Percentiles rank a stretch among this genome's conserved stretches.
These are phyloP conservation scores for Diaporthe amygdali DNA, from an alignment of 2,329 filamentous ascomycete species.

Conservation along the genomic window DNA sequence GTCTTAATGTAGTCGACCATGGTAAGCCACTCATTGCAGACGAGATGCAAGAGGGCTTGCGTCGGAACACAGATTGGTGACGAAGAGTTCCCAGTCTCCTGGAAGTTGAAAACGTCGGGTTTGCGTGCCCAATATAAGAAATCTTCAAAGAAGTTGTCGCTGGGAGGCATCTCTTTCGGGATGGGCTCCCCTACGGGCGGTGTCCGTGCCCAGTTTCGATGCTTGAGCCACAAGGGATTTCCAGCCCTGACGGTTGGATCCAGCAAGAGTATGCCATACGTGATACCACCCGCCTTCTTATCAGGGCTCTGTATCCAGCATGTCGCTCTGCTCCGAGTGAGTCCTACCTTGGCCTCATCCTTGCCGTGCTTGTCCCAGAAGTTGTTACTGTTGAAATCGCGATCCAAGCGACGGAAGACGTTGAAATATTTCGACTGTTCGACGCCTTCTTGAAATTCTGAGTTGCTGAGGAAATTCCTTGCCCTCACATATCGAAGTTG, in stretches of 20 bases:
- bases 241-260: slow-evolving; percentile 19
- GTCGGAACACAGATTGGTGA: slow-evolving; percentile 28
- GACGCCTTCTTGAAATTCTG: slow-evolving; percentile 18
- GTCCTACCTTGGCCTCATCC: slow-evolving; percentile 24
- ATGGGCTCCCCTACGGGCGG: slow-evolving; percentile 12
- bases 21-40: slow-evolving; percentile 34
- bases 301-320: slow-evolving; percentile 30
- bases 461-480: slow-evolving; percentile 29
- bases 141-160: slow-evolving; percentile 29
- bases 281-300: slow-evolving; percentile 26
- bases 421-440: slow-evolving; percentile 29
- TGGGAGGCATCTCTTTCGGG: not conserved
- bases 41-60: slow-evolving; percentile 32
- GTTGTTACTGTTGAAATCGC: slow-evolving; percentile 31
- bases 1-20: slow-evolving; percentile 36
- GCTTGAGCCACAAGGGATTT: slow-evolving; percentile 33
- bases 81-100: not conserved
- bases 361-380: slow-evolving; percentile 29
- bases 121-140: slow-evolving; percentile 34
- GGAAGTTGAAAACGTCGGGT: slow-evolving; percentile 22
- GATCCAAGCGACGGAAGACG: slow-evolving; percentile 30
- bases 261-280: slow-evolving; percentile 13
- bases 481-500: slow-evolving; percentile 33
- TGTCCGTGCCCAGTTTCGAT: slow-evolving; percentile 28
- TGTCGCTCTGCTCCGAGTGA: slow-evolving; percentile 32